Conservation (phyloP, 768 basidiomycete species). For the Termitomyces sp. region DNA sequence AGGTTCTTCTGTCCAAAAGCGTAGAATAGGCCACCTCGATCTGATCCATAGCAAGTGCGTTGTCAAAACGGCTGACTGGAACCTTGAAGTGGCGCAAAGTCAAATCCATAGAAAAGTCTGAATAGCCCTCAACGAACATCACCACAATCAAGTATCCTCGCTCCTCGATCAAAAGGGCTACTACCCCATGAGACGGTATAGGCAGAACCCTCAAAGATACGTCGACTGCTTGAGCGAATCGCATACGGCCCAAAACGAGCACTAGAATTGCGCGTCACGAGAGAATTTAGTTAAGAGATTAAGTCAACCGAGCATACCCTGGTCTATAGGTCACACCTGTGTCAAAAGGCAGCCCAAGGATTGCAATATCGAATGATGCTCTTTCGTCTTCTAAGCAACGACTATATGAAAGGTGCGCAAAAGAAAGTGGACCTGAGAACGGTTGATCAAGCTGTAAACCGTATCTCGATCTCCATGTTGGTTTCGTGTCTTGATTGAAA, state of each 20-base stretch:
- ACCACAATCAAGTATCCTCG: slow-evolving; percentile 74
- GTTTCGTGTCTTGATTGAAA: slow-evolving; percentile 5
- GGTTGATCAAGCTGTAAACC: slow-evolving; percentile 67
- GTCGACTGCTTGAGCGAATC: slow-evolving; percentile 73
- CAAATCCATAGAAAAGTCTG: neutral
- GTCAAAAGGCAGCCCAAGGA: slow-evolving; percentile 80
- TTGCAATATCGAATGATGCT: slow-evolving; percentile 62
- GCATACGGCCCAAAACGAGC: slow-evolving; percentile 87
- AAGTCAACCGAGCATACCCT: slow-evolving; percentile 28
- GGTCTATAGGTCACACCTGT: slow-evolving; percentile 60
- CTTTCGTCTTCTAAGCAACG: slow-evolving; percentile 61
- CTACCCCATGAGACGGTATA: slow-evolving; percentile 71
- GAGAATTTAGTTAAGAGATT: neutral
- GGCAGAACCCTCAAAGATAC: slow-evolving; percentile 50
- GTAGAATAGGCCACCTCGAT: slow-evolving; percentile 84
- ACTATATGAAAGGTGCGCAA: slow-evolving; percentile 75
- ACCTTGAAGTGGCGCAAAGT: slow-evolving; percentile 36
- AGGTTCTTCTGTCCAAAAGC: slow-evolving; percentile 54
- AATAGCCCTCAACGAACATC: slow-evolving; percentile 43
- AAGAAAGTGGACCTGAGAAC: slow-evolving; percentile 78
- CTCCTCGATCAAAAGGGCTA: slow-evolving; percentile 56
- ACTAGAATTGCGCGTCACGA: slow-evolving; percentile 28
- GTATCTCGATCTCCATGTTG: slow-evolving; percentile 67
- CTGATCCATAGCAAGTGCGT: slow-evolving; percentile 77
- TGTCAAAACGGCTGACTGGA: slow-evolving; percentile 77